These are phyloP conservation scores for Phytophthora tubulina DNA, from an alignment of 352 stramenopile species.

Conservation along the genomic window DNA sequence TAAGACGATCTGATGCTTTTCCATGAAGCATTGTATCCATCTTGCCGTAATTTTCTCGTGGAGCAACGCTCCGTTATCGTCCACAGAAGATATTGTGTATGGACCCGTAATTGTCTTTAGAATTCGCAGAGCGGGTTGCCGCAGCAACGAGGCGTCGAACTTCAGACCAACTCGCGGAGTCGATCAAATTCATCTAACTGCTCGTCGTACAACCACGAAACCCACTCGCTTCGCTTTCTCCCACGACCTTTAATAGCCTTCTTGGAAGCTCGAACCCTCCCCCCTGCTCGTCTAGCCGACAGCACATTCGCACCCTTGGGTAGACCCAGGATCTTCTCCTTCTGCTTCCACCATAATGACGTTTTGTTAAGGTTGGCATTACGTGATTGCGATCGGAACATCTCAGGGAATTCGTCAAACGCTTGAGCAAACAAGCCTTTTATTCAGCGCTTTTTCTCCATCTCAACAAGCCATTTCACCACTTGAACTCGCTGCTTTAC, in stretches of 20 bases:
- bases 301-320: not conserved
- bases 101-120: conserved; percentile 1
- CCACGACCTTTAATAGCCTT: conserved; percentile 16
- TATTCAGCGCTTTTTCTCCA: not conserved
- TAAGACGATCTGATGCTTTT: conserved; percentile 22
- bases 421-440: not conserved
- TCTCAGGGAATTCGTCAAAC: not conserved
- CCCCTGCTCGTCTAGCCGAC: not conserved
- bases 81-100: not conserved
- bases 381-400: not conserved
- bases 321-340: not conserved
- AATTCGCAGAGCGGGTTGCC: conserved; percentile 15
- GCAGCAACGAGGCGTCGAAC: conserved; percentile 13
- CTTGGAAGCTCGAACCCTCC: not conserved
- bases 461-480: not conserved
- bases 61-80: conserved; percentile 6
- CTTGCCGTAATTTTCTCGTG: conserved; percentile 2
- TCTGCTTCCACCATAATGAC: not conserved
- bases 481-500: not conserved
- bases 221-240: not conserved
- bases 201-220: conserved; percentile 13
- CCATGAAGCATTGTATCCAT: conserved; percentile 27
- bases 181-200: conserved; percentile 17
- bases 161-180: conserved; percentile 8
- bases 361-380: not conserved